Conservation (phyloP, 2,329 filamentous ascomycete species). For the Trichophaea hybrida region DNA sequence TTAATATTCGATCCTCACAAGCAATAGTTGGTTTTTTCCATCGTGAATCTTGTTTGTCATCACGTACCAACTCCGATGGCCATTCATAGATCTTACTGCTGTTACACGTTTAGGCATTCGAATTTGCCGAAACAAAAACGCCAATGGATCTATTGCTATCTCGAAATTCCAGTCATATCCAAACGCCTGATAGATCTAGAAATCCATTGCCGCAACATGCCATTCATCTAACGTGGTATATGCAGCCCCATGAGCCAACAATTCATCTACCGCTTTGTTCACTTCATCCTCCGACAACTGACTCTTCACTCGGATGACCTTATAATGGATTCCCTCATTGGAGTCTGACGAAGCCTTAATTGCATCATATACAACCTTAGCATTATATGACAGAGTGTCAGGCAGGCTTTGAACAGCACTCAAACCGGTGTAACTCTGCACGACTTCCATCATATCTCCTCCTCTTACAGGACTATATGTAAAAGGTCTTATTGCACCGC, state of each 20-base stretch:
- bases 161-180: too few species aligned
- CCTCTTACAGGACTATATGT: constrained; percentile 16
- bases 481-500: constrained; percentile 40
- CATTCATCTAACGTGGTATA: constrained; percentile 58
- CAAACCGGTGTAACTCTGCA: too few species aligned
- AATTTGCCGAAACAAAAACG: too few species aligned
- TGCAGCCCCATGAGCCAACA: constrained; percentile 58
- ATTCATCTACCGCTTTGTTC: constrained; percentile 63
- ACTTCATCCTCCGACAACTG: constrained; percentile 48
- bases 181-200: too few species aligned
- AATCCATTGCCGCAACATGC: constrained; percentile 26
- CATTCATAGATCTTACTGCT: too few species aligned
- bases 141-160: too few species aligned
- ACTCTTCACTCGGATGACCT: constrained; percentile 54
- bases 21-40: too few species aligned
- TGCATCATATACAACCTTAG: constrained; percentile 56
- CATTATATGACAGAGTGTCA: constrained; percentile 41
- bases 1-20: too few species aligned
- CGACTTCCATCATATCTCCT: constrained; percentile 21
- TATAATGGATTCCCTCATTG: constrained; percentile 75
- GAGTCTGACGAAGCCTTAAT: constrained; percentile 51
- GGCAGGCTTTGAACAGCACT: constrained; percentile 33
- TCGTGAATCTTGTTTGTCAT: too few species aligned
- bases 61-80: too few species aligned
- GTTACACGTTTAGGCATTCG: too few species aligned